Conservation (phyloP, 352 stramenopile species). For the Phytophthora parvispora region DNA sequence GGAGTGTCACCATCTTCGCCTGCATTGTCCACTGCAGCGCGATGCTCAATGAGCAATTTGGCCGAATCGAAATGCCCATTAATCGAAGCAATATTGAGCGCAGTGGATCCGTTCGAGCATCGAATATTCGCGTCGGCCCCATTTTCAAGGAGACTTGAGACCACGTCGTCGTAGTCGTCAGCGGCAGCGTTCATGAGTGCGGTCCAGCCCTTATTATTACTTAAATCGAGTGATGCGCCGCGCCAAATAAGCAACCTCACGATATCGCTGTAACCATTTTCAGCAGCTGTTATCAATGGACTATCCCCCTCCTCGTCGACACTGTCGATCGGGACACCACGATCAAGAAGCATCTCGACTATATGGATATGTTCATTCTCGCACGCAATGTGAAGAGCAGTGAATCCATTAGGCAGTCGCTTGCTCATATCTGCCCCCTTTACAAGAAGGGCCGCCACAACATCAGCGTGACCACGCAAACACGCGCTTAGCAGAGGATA, state of each 20-base stretch:
- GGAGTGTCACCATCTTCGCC: neutral
- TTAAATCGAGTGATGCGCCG: neutral
- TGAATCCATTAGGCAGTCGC: neutral
- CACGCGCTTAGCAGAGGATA: neutral
- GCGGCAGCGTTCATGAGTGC: conserved; percentile 3
- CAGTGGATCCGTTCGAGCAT: neutral
- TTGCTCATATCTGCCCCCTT: neutral
- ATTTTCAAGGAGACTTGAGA: neutral
- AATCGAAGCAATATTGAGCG: neutral
- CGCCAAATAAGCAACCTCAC: conserved; percentile 1
- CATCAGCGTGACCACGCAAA: neutral
- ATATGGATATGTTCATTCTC: neutral
- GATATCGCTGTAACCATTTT: neutral
- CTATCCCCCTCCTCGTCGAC: conserved; percentile 1
- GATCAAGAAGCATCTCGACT: neutral
- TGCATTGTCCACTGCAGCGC: neutral
- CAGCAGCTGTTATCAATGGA: conserved; percentile 1
- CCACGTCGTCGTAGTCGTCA: neutral
- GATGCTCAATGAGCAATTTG: neutral
- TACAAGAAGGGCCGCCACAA: neutral
- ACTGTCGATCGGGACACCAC: conserved; percentile 2
- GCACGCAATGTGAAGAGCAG: conserved; percentile 3
- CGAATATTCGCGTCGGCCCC: neutral
- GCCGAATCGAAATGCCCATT: neutral
- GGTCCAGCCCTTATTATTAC: conserved; percentile 3